Evolutionary conservation across 768 basidiomycete species (phyloP).

Genomic region (Pulveroboletus sp.): DNA sequence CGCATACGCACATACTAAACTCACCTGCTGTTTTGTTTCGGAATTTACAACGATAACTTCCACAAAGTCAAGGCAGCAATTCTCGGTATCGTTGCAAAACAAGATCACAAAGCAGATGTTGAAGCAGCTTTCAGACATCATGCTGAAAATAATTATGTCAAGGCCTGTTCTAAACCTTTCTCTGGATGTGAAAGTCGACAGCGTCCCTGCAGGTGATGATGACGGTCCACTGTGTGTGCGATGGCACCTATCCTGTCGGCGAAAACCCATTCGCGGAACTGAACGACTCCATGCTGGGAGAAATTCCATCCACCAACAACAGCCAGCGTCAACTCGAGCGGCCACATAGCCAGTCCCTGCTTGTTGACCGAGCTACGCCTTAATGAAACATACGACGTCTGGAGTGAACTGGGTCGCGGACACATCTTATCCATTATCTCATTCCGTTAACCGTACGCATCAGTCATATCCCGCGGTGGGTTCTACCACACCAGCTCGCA

Average conservation of each 20-base stretch:
- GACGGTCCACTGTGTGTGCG: conserved; percentile 4
- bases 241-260: background rate
- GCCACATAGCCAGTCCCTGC: background rate
- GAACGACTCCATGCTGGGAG: no score
- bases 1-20: background rate
- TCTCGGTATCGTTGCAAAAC: background rate
- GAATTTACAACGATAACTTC: background rate
- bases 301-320: no score
- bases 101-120: conserved; percentile 7
- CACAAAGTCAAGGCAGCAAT: conserved; percentile 9
- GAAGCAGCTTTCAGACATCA: conserved; percentile 6
- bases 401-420: no score
- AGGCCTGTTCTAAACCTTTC: background rate
- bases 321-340: background rate
- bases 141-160: background rate
- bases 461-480: conserved; percentile 6
- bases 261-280: background rate
- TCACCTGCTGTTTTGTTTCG: background rate
- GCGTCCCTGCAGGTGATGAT: background rate
- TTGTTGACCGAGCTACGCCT: background rate
- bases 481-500: background rate
- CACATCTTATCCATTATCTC: background rate
- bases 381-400: conserved; percentile 2
- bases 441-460: background rate
- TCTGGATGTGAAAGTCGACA: background rate